Base-by-base conservation (phyloP, 2,329 filamentous ascomycete species). In the Hymenoscyphus fraxineus region DNA sequence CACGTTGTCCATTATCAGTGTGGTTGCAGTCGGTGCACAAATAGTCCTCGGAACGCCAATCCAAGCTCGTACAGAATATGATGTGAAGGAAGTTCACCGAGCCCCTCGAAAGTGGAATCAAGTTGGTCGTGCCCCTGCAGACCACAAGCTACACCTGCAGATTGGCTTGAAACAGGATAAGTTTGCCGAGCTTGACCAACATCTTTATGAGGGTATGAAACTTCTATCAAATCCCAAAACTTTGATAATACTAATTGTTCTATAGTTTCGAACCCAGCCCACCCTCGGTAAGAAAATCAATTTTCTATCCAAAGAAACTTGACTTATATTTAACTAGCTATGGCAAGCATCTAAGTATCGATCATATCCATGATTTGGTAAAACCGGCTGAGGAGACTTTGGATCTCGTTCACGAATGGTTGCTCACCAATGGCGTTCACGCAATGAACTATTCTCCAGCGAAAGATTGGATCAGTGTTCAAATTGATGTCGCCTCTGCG, bases 121-220 rank as follows among this genome's bases (percentile, higher is more conserved):
- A 61, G 71, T 81, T 60, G 78, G 78, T 27, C 75, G 78, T 40
- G 80, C 83, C 1, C 77, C 81, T 44, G 78, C 79, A 44, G 74
- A 78, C 35, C 79, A 83, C 65, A 74, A 78, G 32, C 79, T 87
- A 66, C 76, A 83, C 57, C 74, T 87, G 51, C 80, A 84, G 58
- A 86, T 87, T 70, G 84, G 81, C 39, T 72, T 87, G 66, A 85
- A 82, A 77, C 84, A 87, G 72, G 77, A 79, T 64, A 81, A 81
- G 40, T 83, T 85, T 64, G 78, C 79, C 9, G 80, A 82, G 67
- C 75, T 87, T 22, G 82, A 86, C 72, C 78, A 78, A 65, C 83
- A 85, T 68, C 77, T 87, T 6, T 78, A 80, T 63, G 79, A 85
- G 74, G 78, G 80, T 81, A 73, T 67, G 70, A 57, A 9, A 57